Percentiles rank a stretch among this genome's conserved stretches.
Conservation (phyloP, 495 filamentous ascomycete species). For the Trichoderma orchidacearum region DNA sequence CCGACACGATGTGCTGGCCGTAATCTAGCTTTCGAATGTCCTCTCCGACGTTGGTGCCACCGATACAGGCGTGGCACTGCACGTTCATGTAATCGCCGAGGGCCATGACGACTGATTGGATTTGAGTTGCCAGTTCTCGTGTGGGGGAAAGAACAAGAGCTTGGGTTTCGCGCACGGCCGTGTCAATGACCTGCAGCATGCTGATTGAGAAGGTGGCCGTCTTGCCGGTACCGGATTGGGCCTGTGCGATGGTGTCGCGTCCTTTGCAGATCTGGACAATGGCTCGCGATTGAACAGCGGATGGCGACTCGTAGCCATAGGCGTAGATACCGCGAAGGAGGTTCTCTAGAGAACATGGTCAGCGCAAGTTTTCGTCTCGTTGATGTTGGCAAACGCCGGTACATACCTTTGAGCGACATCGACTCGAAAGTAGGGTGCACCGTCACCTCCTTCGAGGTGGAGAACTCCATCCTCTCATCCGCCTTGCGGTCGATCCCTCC, state of each 20-base stretch:
- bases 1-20: slow-evolving; percentile 91
- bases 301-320: slow-evolving; percentile 95
- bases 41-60: slow-evolving; percentile 93
- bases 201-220: slow-evolving; percentile 98
- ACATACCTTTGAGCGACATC: slow-evolving; percentile 52
- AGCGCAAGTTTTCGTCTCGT: neutral
- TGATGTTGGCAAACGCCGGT: neutral
- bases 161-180: slow-evolving; percentile 85
- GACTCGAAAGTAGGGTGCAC: slow-evolving; percentile 52
- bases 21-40: slow-evolving; percentile 95
- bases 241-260: slow-evolving; percentile 95
- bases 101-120: slow-evolving; percentile 96
- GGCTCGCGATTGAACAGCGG: slow-evolving; percentile 90
- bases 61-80: slow-evolving; percentile 98
- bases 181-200: slow-evolving; percentile 94
- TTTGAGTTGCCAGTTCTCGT: slow-evolving; percentile 95
- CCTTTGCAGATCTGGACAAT: slow-evolving; percentile 99
- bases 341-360: slow-evolving; percentile 42
- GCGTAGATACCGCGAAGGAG: slow-evolving; percentile 96
- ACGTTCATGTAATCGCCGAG: slow-evolving; percentile 99
- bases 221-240: slow-evolving; percentile 99
- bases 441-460: slow-evolving; percentile 91
- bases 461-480: slow-evolving; percentile 96
- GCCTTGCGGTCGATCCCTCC: slow-evolving; percentile 73
- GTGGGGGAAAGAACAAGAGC: slow-evolving; percentile 93